Conservation (phyloP, 176 grass and related monocot species). For the Lolium multiflorum region DNA sequence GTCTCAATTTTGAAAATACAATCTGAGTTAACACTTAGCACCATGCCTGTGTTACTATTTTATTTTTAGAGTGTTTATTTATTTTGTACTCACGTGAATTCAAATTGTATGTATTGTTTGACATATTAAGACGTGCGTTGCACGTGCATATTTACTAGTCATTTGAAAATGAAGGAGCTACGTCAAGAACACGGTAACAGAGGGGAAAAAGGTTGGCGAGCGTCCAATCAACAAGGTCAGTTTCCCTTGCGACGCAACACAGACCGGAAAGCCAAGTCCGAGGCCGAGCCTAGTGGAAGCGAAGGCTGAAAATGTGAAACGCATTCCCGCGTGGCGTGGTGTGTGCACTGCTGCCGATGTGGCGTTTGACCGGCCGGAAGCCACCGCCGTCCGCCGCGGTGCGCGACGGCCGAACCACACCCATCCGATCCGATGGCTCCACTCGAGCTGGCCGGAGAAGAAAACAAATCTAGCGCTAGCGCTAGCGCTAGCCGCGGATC, state of each 20-base stretch:
- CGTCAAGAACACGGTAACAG: constrained; percentile 6
- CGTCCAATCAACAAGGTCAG: constrained; percentile 33
- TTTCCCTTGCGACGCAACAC: constrained; percentile 12
- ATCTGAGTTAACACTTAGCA: too few species aligned
- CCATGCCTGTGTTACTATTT: too few species aligned
- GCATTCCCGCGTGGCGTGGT: background rate
- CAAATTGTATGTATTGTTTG: too few species aligned
- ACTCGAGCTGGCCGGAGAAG: background rate
- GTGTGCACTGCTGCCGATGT: background rate
- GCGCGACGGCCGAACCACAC: constrained; percentile 16
- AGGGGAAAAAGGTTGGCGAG: constrained; percentile 20
- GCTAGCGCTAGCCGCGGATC: background rate
- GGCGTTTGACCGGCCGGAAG: constrained; percentile 23
- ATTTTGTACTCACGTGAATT: too few species aligned
- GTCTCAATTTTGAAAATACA: too few species aligned
- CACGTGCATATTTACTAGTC: too few species aligned
- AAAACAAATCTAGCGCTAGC: background rate
- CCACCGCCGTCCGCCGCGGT: background rate
- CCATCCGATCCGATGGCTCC: background rate
- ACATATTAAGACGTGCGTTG: too few species aligned
- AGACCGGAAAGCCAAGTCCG: background rate
- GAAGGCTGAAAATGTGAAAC: background rate
- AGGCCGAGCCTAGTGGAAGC: background rate
- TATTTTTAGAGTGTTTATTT: too few species aligned
- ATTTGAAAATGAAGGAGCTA: background rate